Evolutionary conservation across 2,329 filamentous ascomycete species (phyloP).

Genomic region (Aspergillus luchuensis): DNA sequence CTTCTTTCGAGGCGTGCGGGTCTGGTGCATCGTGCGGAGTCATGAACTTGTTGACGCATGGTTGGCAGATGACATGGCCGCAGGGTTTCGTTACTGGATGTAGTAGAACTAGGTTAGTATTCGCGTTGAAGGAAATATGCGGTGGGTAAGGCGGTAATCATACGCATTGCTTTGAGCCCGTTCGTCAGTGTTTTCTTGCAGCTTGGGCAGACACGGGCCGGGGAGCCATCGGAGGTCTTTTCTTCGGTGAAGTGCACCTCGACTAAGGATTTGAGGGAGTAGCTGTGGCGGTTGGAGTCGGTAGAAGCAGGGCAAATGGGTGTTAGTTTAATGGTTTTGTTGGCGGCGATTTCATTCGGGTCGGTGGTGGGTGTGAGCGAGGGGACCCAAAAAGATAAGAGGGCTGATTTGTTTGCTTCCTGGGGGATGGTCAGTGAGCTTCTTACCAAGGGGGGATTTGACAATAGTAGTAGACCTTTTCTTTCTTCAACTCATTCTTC

Average conservation of each 20-base stretch:
- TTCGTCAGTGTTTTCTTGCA: constrained; percentile 85
- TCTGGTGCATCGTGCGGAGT: constrained; percentile 57
- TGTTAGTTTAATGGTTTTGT: constrained; percentile 65
- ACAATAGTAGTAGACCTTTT: constrained; percentile 58
- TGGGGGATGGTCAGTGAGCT: constrained; percentile 18
- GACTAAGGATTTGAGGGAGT: constrained; percentile 77
- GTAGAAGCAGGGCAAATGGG: constrained; percentile 78
- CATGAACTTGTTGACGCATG: constrained; percentile 83
- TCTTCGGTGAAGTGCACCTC: constrained; percentile 77
- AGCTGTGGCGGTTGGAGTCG: constrained; percentile 66
- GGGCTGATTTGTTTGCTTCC: constrained; percentile 63
- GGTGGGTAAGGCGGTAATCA: constrained; percentile 17
- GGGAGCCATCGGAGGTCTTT: constrained; percentile 52
- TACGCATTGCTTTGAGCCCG: constrained; percentile 72
- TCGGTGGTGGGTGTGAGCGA: constrained; percentile 72
- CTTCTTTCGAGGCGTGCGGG: constrained; percentile 61
- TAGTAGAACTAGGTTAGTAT: background rate
- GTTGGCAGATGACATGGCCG: constrained; percentile 86
- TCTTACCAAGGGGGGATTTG: background rate
- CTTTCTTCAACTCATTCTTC: constrained; percentile 69
- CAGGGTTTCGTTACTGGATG: constrained; percentile 75
- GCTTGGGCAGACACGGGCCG: constrained; percentile 70
- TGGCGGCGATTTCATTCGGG: constrained; percentile 56
- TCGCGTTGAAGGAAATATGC: too few relatives aligned
- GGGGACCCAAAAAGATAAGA: constrained; percentile 93